Evolutionary conservation across 139 green algal species (phyloP), one percentile per base, ranked within the genome.

Genomic region (Zygnema circumcarinatum): DNA sequence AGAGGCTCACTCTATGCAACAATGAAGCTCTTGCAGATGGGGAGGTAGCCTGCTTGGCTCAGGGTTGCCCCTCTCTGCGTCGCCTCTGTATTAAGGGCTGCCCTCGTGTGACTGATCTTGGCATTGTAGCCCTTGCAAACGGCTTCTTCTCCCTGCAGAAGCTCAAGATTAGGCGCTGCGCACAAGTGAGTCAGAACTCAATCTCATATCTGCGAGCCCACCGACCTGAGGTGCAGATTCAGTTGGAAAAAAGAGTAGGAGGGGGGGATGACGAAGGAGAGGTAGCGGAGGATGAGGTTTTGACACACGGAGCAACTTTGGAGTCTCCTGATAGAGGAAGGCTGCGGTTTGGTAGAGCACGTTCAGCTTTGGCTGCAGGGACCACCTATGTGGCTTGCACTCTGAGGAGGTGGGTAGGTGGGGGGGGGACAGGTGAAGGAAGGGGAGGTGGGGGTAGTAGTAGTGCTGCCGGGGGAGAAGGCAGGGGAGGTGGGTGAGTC

Each of bases 51-150:
- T 87, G 81, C 36, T 22, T 87, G 33, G 81, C 81, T 31, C 74
- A 87, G 1, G 67, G 67, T 7, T 87, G 81, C 20, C 67, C 67
- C 22, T 35, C 29, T 11, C 81, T 87, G 32, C 40, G 38, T 20
- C 67, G 67, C 3, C 81, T 87, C 22, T 87, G 81, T 52, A 40
- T 87, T 21, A 87, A 87, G 33, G 81, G 32, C 1, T 87, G 81
- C 67, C 36, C 29, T 33, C 67, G 67, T 33, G 33, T 87, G 22
- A 82, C 81, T 29, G 81, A 87, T 42, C 38, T 87, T 1, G 81
- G 81, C 29, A 53, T 87, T 47, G 75, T 87, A 42, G 67, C 81
- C n/a, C 38, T 87, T 32, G 81, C 67, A 21, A 87, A 87, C 25
- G 81, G 81, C 32, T 87, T 42, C 69, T 52, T 52, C 16, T 67